These are phyloP conservation scores for Adansonia grandidieri DNA, from an alignment of 441 rosid species.

Conservation along the genomic window DNA sequence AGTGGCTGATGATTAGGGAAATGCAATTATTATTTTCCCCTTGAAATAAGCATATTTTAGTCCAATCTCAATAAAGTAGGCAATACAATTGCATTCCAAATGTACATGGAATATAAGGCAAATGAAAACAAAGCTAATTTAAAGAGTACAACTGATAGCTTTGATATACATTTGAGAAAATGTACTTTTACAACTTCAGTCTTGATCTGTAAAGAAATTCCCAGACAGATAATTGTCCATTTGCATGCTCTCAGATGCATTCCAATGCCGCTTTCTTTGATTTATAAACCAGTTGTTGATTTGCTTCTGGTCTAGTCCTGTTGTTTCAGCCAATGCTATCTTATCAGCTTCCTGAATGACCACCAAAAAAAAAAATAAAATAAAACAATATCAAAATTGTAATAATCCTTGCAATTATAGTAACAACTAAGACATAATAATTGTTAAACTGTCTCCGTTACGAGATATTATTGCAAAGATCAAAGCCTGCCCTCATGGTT, in stretches of 20 bases:
- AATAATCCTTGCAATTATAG: background rate
- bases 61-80: constrained; percentile 18
- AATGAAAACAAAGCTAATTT: background rate
- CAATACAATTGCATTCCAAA: constrained; percentile 16
- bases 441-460: too few species aligned
- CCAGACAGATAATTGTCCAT: constrained; percentile 56
- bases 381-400: background rate
- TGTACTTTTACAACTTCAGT: constrained; percentile 37
- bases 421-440: too few species aligned
- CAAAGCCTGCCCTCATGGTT: too few species aligned
- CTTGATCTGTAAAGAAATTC: constrained; percentile 54
- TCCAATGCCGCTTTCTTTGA: constrained; percentile 96
- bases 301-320: constrained; percentile 90
- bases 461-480: too few species aligned
- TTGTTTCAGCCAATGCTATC: constrained; percentile 69
- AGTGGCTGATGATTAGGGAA: too few species aligned
- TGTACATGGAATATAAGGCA: constrained; percentile 11
- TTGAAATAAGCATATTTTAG: too few species aligned
- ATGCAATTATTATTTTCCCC: background rate
- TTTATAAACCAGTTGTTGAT: constrained; percentile 96
- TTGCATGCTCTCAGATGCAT: constrained; percentile 79
- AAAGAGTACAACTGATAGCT: background rate
- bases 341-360: constrained; percentile 75
- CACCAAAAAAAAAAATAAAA: background rate
- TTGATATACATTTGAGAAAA: constrained; percentile 10